These are phyloP conservation scores for Fallopia convolvulus DNA, from an alignment of 148 eudicot genomes.

Conservation along the genomic window DNA sequence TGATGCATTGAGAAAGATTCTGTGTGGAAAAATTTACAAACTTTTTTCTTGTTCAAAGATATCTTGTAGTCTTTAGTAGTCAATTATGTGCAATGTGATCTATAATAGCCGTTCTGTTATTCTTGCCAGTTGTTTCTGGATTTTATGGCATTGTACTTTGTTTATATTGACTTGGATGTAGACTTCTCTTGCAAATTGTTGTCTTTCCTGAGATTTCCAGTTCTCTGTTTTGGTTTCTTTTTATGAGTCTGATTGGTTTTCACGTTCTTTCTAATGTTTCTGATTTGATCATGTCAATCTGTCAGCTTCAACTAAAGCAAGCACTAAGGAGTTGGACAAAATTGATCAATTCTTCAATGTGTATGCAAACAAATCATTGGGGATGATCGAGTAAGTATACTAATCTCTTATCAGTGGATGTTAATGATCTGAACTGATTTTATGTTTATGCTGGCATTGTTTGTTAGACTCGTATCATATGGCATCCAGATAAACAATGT, in stretches of 20 bases:
- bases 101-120: not conserved
- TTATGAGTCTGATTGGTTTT: not conserved
- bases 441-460: not conserved
- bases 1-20: too few relatives aligned
- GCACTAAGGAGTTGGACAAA: constrained; percentile 65
- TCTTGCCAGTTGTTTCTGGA: too few relatives aligned
- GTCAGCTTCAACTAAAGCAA: constrained; percentile 70
- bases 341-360: constrained; percentile 60
- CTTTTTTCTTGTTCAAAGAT: not conserved
- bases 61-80: not conserved
- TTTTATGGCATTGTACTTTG: too few relatives aligned
- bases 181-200: not conserved
- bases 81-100: not conserved
- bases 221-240: not conserved
- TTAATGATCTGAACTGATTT: not conserved
- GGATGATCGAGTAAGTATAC: constrained; percentile 75
- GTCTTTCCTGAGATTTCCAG: not conserved
- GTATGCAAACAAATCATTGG: constrained; percentile 56
- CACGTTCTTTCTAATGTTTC: not conserved
- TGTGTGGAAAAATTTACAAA: too few relatives aligned
- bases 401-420: not conserved
- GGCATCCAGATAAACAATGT: not conserved
- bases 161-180: not conserved
- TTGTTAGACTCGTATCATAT: not conserved
- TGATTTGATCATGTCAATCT: not conserved